Conservation (phyloP, 2,329 filamentous ascomycete genomes). For the Mycosphaerella arachidis region DNA sequence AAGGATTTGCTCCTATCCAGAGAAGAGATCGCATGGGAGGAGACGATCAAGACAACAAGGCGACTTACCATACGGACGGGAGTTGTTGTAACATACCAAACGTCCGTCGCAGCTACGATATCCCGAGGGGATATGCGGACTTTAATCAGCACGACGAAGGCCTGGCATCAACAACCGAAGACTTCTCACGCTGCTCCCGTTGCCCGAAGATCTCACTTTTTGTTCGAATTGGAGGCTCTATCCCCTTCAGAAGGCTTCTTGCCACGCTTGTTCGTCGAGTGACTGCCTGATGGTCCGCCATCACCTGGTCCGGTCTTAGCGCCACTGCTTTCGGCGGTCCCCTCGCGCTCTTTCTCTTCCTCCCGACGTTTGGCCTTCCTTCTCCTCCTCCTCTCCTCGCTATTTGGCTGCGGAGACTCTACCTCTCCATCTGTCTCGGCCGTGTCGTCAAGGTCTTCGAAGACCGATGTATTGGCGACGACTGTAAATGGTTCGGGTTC, state of each 20-base stretch:
- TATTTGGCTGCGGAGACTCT: neutral
- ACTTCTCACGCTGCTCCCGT: neutral
- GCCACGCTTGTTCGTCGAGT: neutral
- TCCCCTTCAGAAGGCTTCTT: neutral
- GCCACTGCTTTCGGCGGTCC: neutral
- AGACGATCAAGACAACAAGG: too few species aligned
- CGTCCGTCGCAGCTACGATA: too few species aligned
- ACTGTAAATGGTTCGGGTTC: neutral
- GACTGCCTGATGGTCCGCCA: neutral
- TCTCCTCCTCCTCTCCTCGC: neutral
- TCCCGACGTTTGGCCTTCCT: neutral
- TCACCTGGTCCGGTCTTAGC: neutral
- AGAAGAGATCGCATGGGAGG: too few species aligned
- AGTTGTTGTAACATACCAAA: too few species aligned
- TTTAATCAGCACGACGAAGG: too few species aligned
- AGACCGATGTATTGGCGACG: neutral
- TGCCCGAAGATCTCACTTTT: neutral
- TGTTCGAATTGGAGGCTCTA: neutral
- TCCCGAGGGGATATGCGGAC: too few species aligned
- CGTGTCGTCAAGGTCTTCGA: neutral
- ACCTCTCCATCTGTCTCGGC: neutral
- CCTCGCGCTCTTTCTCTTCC: neutral
- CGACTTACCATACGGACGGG: too few species aligned
- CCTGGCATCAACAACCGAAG: neutral
- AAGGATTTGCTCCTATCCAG: too few species aligned